Percentiles rank a stretch among this genome's conserved stretches.
Evolutionary conservation across 805 yeast species (phyloP).

Genomic region (Geotrichum ghanense): DNA sequence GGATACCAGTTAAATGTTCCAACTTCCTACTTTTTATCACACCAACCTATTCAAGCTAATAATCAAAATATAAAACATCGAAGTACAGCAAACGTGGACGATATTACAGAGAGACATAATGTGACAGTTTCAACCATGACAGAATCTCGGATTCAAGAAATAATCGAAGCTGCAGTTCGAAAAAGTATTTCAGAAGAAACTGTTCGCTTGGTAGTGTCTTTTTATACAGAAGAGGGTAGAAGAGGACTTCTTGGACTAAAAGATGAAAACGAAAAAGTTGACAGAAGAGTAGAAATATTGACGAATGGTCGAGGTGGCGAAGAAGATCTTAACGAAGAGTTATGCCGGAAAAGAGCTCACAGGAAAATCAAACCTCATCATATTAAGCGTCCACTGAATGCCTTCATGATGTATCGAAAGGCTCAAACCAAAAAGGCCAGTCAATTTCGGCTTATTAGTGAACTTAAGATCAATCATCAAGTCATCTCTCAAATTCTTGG

Average conservation of each 20-base stretch:
- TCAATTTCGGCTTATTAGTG: slow-evolving; percentile 21
- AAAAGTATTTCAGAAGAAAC: neutral
- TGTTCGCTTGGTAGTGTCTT: neutral
- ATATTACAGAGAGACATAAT: neutral
- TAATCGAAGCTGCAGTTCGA: neutral
- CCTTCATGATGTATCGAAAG: slow-evolving; percentile 37
- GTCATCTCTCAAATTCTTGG: slow-evolving; percentile 32
- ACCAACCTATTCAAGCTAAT: too few species aligned
- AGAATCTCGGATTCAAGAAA: neutral
- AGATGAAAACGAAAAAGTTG: neutral
- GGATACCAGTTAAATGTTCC: neutral
- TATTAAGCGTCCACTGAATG: slow-evolving; percentile 36
- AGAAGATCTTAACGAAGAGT: neutral
- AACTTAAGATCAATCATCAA: slow-evolving; percentile 31
- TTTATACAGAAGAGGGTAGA: neutral
- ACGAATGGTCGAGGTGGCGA: neutral
- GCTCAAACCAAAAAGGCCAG: slow-evolving; percentile 31
- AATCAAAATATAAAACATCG: too few species aligned
- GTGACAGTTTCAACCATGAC: neutral
- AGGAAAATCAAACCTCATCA: slow-evolving; percentile 10
- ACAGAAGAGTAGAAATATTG: neutral
- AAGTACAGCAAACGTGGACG: neutral
- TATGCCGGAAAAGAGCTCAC: neutral
- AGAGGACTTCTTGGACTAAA: neutral
- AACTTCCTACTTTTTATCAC: too few species aligned